Evolutionary conservation across 352 stramenopile species (phyloP).

Genomic region (Globisporangium yorkense): DNA sequence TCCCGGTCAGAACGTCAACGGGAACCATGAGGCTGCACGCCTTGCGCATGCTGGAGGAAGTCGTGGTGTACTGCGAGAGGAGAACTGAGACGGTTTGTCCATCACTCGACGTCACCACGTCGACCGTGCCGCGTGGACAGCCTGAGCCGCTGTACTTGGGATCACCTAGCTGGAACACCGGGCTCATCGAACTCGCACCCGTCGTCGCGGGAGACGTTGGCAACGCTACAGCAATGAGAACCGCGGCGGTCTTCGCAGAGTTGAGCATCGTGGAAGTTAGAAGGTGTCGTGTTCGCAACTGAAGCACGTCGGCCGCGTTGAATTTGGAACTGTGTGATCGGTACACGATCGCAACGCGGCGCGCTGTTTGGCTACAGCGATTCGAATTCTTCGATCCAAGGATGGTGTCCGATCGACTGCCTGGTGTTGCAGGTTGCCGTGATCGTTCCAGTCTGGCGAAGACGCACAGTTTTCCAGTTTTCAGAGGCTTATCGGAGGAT

Average conservation of each 20-base stretch:
- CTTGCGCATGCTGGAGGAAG: slow-evolving; percentile 13
- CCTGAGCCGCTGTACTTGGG: slow-evolving; percentile 27
- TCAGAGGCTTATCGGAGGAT: too few relatives aligned
- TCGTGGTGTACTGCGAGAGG: slow-evolving; percentile 26
- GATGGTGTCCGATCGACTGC: too few relatives aligned
- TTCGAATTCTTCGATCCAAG: too few relatives aligned
- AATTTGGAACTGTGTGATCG: background rate
- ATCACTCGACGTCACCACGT: slow-evolving; percentile 19
- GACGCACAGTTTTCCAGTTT: too few relatives aligned
- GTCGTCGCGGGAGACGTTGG: background rate
- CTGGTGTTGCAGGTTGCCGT: too few relatives aligned
- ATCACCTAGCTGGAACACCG: slow-evolving; percentile 17
- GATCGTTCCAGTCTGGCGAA: too few relatives aligned
- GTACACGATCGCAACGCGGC: too few relatives aligned
- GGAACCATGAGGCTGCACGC: slow-evolving; percentile 24
- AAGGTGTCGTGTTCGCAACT: background rate
- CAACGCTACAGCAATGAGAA: background rate
- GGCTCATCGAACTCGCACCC: background rate
- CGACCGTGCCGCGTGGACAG: slow-evolving; percentile 23
- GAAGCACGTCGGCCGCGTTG: background rate
- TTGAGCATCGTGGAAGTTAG: background rate
- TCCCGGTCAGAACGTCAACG: slow-evolving; percentile 14
- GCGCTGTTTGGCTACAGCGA: too few relatives aligned
- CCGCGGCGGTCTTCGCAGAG: background rate
- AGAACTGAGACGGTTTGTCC: slow-evolving; percentile 29